Percentiles rank a stretch among this genome's conserved stretches.
Conservation (phyloP, 192 early-diverging fungal species). For the Nowakowskiella sp. region DNA sequence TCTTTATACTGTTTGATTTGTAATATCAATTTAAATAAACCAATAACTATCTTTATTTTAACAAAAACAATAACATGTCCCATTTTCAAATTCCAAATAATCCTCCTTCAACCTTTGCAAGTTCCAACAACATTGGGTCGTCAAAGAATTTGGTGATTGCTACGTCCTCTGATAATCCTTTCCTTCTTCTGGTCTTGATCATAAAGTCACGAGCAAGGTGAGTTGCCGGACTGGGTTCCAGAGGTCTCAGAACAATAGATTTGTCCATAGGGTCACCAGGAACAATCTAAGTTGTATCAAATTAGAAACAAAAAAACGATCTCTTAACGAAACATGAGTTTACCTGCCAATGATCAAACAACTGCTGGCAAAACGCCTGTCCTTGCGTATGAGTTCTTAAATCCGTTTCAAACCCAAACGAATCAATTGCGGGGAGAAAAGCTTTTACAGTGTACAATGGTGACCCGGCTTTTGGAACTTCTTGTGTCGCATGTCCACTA, state of each 20-base stretch:
- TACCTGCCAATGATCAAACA: conserved; percentile 96
- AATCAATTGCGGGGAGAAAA: conserved; percentile 91
- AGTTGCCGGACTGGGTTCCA: conserved; percentile 79
- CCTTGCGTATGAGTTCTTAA: conserved; percentile 92
- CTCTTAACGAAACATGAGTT: too few relatives aligned
- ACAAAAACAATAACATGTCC: neutral
- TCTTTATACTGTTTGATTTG: too few relatives aligned
- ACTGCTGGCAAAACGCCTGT: conserved; percentile 94
- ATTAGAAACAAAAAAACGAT: too few relatives aligned
- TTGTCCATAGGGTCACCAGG: conserved; percentile 96
- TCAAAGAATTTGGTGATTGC: conserved; percentile 52
- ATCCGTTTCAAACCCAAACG: conserved; percentile 94
- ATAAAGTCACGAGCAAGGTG: conserved; percentile 96
- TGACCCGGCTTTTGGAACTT: conserved; percentile 88
- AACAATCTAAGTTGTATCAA: conserved; percentile 57
- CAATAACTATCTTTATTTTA: neutral
- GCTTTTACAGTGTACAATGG: conserved; percentile 91
- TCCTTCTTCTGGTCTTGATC: conserved; percentile 94
- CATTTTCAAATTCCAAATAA: conserved; percentile 2
- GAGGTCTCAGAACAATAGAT: conserved; percentile 70
- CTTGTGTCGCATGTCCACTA: conserved; percentile 93
- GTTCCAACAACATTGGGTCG: conserved; percentile 34
- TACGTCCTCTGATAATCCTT: conserved; percentile 61
- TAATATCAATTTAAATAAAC: neutral
- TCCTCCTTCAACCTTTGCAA: conserved; percentile 4